phyloP scores from a whole-genome alignment of 495 filamentous ascomycete genomes.

The Penicillium riverlandense region DNA sequence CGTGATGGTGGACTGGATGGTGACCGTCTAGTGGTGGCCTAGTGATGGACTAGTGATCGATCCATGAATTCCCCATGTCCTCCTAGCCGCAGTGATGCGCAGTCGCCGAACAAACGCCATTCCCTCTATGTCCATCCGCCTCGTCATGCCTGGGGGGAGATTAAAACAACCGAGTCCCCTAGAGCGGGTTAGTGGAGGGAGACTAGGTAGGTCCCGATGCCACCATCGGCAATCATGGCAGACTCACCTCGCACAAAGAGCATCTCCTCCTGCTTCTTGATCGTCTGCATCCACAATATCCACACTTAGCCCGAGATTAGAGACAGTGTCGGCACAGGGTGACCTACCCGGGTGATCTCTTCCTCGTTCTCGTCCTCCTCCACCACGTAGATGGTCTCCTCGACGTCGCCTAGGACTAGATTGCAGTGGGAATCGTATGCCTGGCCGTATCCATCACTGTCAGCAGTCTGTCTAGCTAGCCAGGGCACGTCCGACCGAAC shows the following conservation, averaged over 20 bases:
- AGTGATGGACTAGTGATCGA: too few species aligned
- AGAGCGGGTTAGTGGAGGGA: conserved; percentile 4
- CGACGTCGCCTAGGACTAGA: conserved; percentile 91
- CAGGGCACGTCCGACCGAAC: conserved; percentile 13
- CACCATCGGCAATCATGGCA: background rate
- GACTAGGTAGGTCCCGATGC: background rate
- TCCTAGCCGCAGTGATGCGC: background rate
- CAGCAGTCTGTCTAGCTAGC: background rate
- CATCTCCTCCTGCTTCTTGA: conserved; percentile 97
- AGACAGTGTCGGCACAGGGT: conserved; percentile 1
- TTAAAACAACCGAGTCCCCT: conserved; percentile 96
- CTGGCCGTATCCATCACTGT: conserved; percentile 38
- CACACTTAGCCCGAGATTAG: too few species aligned
- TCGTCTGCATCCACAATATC: conserved; percentile 49
- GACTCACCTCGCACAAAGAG: conserved; percentile 90
- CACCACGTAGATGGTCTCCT: conserved; percentile 92
- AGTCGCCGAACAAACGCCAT: conserved; percentile 13
- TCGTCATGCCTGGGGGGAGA: conserved; percentile 65
- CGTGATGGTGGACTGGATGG: too few species aligned
- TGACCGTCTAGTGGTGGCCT: too few species aligned
- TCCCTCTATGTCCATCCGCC: conserved; percentile 12
- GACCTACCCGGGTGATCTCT: conserved; percentile 57
- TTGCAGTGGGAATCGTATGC: conserved; percentile 99
- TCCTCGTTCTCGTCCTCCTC: conserved; percentile 80
- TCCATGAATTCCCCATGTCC: too few species aligned